These are phyloP conservation scores for Punica granatum DNA, from an alignment of 345 rosid genomes.

Conservation along the genomic window DNA sequence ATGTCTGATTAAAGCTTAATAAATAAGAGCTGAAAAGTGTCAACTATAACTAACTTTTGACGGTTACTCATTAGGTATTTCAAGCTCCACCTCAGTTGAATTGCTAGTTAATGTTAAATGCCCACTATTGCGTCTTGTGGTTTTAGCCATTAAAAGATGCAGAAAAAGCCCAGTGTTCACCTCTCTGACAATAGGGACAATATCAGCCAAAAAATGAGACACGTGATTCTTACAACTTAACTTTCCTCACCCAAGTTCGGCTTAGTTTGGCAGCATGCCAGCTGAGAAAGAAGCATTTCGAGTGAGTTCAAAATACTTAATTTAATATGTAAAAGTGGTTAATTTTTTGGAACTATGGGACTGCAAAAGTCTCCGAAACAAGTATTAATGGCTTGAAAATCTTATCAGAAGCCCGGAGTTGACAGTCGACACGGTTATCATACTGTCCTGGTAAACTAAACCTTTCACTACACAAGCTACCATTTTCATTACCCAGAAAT, in stretches of 20 bases:
- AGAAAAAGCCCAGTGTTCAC: background rate
- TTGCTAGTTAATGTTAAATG: no score
- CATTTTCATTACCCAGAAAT: background rate
- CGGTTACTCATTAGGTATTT: no score
- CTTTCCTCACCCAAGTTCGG: background rate
- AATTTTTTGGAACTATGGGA: background rate
- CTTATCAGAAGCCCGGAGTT: background rate
- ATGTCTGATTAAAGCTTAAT: background rate
- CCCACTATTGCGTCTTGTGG: no score
- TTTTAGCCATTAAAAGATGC: background rate
- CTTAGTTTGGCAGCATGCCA: background rate
- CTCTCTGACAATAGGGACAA: background rate
- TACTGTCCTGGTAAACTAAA: background rate
- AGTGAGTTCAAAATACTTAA: background rate
- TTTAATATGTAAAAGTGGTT: background rate
- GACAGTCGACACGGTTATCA: background rate
- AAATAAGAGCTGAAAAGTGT: background rate
- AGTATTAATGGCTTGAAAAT: background rate
- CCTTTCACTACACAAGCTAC: background rate
- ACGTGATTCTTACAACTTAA: background rate
- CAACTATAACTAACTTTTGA: no score
- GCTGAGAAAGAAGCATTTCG: background rate
- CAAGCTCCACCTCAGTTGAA: no score
- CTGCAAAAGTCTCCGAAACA: background rate
- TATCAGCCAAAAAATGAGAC: background rate